Base-by-base conservation (phyloP, 495 filamentous ascomycete species). In the Astrocystis sublimbata region DNA sequence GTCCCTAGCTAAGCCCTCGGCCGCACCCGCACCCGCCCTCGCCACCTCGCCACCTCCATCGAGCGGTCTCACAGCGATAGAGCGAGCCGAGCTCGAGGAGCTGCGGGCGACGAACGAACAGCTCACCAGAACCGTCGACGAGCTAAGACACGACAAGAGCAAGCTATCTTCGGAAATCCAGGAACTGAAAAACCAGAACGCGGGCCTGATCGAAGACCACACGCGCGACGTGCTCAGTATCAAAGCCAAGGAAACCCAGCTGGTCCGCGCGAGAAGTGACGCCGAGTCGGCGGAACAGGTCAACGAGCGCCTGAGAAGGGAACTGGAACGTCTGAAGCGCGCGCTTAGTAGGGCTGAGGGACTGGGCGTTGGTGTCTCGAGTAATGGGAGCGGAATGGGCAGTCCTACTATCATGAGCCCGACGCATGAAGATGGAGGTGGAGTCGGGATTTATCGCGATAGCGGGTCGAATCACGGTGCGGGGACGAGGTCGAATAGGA, bases 241-340 rank as follows among this genome's bases (percentile, higher is more conserved):
- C 75, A 97, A 97, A 65, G 96, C 96, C 35, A 99, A 99, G 73
- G 96, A 98, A 73, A 97, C 96, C 6, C 96, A 99, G 68, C 82
- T 99, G 7, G 92, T 97, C 8, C 86, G 96, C 26, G 92, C 94
- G 28, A 85, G 92, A 17, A 89, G 88, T 67, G 96, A 99, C 63
- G 89, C 89, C 45, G 93, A 99, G 74, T 83, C 90, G 3, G 89
- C 92, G 0, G 92, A 97, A 73, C 86, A 89, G 62, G 87, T 85
- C 49, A 90, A 92, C 36, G 87, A 92, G 58, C 88, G 90, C 57
- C 86, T 96, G 66, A 83, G 89, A 56, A 85, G 93, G 50, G 96
- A 99, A 74, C 89, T 97, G 62, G 94, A 98, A 41, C 84, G 96
- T 21, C 79, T 98, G 45, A 98, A 97, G 78, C 90, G 92, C 31